These are phyloP conservation scores for Fusarium papillatum DNA, from an alignment of 2,329 filamentous ascomycete species.

Conservation along the genomic window DNA sequence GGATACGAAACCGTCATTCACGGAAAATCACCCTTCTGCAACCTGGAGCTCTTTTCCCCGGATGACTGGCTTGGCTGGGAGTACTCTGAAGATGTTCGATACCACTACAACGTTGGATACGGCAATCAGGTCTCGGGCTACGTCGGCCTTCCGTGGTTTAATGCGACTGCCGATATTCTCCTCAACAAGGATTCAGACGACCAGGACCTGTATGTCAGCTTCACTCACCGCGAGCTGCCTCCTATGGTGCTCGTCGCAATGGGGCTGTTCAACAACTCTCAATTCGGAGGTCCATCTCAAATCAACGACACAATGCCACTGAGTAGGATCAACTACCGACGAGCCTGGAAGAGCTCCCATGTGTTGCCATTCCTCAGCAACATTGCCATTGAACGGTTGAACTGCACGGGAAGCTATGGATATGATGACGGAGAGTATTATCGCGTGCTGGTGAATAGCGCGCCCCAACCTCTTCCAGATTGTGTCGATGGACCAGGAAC, in stretches of 20 bases:
- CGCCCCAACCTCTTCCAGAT: conserved; percentile 30
- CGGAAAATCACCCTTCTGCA: conserved; percentile 73
- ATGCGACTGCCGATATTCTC: conserved; percentile 68
- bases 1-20: conserved; percentile 76
- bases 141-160: conserved; percentile 77
- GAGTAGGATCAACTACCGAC: conserved; percentile 71
- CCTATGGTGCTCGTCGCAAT: conserved; percentile 76
- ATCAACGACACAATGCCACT: conserved; percentile 76
- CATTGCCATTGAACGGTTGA: conserved; percentile 74
- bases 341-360: conserved; percentile 73
- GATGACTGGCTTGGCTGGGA: conserved; percentile 78
- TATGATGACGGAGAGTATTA: conserved; percentile 49
- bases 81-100: conserved; percentile 74
- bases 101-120: conserved; percentile 77
- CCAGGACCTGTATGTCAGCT: conserved; percentile 76
- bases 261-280: conserved; percentile 79
- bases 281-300: conserved; percentile 59
- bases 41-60: conserved; percentile 68
- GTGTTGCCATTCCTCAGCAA: conserved; percentile 77
- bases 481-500: conserved; percentile 39
- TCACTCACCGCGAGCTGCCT: conserved; percentile 78
- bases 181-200: conserved; percentile 50
- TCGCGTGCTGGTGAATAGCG: conserved; percentile 41
- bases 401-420: conserved; percentile 69
- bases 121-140: conserved; percentile 69